Base-by-base conservation (phyloP, 129 eudicot genomes). In the Lonicera japonica region DNA sequence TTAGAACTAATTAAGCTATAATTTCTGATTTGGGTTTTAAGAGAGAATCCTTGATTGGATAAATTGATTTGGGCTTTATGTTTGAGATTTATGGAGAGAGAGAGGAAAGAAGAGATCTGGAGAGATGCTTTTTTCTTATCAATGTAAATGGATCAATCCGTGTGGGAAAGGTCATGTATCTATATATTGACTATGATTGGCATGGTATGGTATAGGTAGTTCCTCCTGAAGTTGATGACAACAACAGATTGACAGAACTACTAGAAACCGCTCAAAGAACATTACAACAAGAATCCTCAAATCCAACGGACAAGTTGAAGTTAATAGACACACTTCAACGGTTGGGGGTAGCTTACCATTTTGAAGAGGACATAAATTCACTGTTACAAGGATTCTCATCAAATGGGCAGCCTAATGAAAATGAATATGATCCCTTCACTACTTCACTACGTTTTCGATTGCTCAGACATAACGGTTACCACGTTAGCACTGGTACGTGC, bases 261-360 rank as follows among this genome's bases (percentile, higher is more conserved):
- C 45, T 61, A 22, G 76, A 73, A 43, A 40, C 14, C 21, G 58
- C 72, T 63, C 66, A 54, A 45, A 25, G 23, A 58, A 55, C 60
- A 43, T 66, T 83, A 56, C 61, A 9, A 47, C 18, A 16, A 23
- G 20, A n/a, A 24, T 69, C 80, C n/a, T 65, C 75, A 54, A 41
- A 63, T 18, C 66, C 80, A 4, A 65, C 40, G 16, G 74, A 15
- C 25, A 58, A 25, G 12, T 45, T 83, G 54, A 51, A 67, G 50
- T 61, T 83, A 15, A 68, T 83, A 2, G 90, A 83, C 55, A 73
- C 68, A 0, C 65, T 83, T 39, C 83, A 83, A 61, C 80, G 90
- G 54, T 69, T 83, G 8, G 90, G 90, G 56, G 23, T 83, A 7
- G 80, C 61, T 10, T 76, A 73, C 54, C 67, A 71, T 63, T 73